Evolutionary conservation across 495 filamentous ascomycete genomes (phyloP).

Genomic region (Aspergillus sparsus): DNA sequence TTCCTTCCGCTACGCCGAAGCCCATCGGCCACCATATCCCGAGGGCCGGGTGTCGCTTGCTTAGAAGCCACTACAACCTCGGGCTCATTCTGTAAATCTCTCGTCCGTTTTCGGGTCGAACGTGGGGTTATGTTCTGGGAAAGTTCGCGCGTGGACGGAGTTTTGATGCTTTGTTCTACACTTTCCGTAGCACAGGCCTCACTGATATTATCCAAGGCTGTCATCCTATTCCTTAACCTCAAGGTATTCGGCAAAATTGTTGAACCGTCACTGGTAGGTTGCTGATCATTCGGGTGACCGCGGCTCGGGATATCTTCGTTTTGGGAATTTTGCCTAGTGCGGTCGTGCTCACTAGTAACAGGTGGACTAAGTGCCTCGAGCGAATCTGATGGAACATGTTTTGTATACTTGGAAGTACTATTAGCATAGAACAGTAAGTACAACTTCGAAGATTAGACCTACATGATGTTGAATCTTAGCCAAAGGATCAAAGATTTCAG

Average conservation of each 20-base stretch:
- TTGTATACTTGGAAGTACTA: conserved; percentile 13
- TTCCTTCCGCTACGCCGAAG: conserved; percentile 27
- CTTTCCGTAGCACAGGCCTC: neutral
- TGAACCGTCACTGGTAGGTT: conserved; percentile 1
- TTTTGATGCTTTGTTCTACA: neutral
- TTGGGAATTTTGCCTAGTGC: conserved; percentile 12
- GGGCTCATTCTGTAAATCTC: conserved; percentile 4
- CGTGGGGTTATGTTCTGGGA: neutral
- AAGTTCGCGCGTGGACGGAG: neutral
- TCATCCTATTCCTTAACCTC: conserved; percentile 2
- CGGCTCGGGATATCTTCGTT: neutral
- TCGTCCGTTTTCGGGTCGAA: conserved; percentile 14
- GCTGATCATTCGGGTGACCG: neutral
- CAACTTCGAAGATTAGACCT: conserved; percentile 17
- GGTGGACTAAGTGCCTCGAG: conserved; percentile 5
- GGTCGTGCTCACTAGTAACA: conserved; percentile 1
- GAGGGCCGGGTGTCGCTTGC: neutral
- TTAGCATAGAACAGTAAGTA: conserved; percentile 1
- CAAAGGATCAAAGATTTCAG: conserved; percentile 38
- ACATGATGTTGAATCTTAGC: conserved; percentile 42
- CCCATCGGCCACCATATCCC: neutral
- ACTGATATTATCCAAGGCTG: neutral
- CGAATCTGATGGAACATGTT: neutral
- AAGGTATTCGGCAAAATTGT: neutral
- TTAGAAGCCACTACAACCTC: neutral